Percentiles rank a stretch among this genome's conserved stretches.
phyloP scores from a whole-genome alignment of 2,329 filamentous ascomycete genomes.

The Penicillium corylophilum region DNA sequence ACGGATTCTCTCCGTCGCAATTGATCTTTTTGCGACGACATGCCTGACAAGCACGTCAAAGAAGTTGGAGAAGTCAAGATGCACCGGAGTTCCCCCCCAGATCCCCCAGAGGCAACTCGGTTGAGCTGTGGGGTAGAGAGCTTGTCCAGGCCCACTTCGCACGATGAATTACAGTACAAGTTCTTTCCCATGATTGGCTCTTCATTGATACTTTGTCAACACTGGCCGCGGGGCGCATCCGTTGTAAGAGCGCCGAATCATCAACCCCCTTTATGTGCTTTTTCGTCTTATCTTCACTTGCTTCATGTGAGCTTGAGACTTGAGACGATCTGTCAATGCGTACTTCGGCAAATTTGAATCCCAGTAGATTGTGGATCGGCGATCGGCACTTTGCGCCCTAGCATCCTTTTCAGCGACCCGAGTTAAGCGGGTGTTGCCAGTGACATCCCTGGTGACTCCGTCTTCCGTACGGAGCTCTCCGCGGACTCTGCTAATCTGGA shows the following conservation, averaged over 20 bases:
- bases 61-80: background rate
- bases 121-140: background rate
- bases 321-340: background rate
- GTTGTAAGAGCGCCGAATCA: background rate
- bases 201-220: background rate
- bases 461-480: no score
- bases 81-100: no score
- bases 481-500: background rate
- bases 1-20: constrained; percentile 25
- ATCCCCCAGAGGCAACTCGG: background rate
- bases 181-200: background rate
- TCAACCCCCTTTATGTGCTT: background rate
- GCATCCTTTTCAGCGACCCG: background rate
- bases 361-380: background rate
- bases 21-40: constrained; percentile 25
- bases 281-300: background rate
- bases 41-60: constrained; percentile 23
- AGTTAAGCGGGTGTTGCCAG: background rate
- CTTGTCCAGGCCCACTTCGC: background rate
- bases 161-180: background rate
- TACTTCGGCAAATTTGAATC: background rate
- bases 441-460: background rate
- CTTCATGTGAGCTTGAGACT: background rate
- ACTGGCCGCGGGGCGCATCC: background rate
- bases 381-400: background rate